These are phyloP conservation scores for Geum urbanum DNA, from an alignment of 306 rosid species.

Conservation along the genomic window DNA sequence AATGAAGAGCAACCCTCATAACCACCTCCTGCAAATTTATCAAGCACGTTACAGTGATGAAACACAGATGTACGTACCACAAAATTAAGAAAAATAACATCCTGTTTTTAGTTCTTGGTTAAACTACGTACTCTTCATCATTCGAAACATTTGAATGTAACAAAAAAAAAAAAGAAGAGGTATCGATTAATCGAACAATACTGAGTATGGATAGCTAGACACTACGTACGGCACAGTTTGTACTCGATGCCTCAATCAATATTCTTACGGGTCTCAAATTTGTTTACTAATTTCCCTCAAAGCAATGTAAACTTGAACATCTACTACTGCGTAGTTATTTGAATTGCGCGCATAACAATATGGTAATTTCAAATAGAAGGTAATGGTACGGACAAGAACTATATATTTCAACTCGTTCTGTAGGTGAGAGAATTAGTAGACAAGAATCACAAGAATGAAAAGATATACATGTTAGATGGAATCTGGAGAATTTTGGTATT, in stretches of 20 bases:
- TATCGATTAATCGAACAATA: too few relatives aligned
- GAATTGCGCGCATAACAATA: background rate
- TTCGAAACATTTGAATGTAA: too few relatives aligned
- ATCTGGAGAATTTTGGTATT: background rate
- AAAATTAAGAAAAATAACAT: background rate
- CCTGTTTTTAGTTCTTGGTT: too few relatives aligned
- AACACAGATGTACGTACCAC: background rate
- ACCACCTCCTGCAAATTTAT: conserved; percentile 85
- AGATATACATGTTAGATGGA: background rate
- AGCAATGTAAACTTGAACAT: too few relatives aligned
- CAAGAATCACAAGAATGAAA: background rate
- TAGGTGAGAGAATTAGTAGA: background rate
- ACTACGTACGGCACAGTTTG: background rate
- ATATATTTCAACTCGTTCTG: background rate
- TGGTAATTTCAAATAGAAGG: background rate
- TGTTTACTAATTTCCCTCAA: background rate
- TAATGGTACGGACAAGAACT: background rate
- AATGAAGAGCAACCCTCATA: conserved; percentile 84
- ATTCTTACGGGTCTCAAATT: background rate
- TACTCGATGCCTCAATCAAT: background rate
- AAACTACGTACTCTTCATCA: too few relatives aligned
- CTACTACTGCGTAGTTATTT: background rate
- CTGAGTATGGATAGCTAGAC: too few relatives aligned
- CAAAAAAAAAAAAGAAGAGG: too few relatives aligned
- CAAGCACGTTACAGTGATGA: too few relatives aligned